phyloP scores from a whole-genome alignment of 495 filamentous ascomycete species.

The Tuber indicum region DNA sequence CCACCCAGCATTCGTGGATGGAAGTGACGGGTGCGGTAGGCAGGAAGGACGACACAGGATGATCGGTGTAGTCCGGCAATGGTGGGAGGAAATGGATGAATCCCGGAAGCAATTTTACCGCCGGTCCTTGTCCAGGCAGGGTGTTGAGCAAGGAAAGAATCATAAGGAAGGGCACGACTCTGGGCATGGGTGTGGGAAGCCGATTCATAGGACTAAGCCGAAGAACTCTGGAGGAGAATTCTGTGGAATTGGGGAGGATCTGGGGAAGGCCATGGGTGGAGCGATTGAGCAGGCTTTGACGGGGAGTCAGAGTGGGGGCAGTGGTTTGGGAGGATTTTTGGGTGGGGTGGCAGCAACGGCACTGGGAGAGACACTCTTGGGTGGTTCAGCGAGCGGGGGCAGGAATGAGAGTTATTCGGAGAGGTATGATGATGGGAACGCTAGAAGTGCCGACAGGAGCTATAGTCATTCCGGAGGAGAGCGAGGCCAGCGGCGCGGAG shows the following conservation, averaged over 20 bases:
- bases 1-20: conserved; percentile 69
- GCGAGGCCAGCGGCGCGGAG: background rate
- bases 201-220: conserved; percentile 53
- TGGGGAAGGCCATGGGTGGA: conserved; percentile 30
- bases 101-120: conserved; percentile 57
- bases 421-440: background rate
- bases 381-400: conserved; percentile 8
- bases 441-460: background rate
- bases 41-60: conserved; percentile 64
- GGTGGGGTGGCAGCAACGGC: conserved; percentile 34
- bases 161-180: conserved; percentile 76
- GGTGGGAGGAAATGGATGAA: conserved; percentile 67
- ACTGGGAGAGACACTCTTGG: conserved; percentile 15
- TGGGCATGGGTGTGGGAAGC: conserved; percentile 78
- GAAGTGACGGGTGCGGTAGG: conserved; percentile 59
- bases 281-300: conserved; percentile 25
- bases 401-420: background rate
- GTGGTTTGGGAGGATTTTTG: conserved; percentile 33
- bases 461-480: background rate
- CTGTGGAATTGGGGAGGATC: conserved; percentile 17
- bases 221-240: conserved; percentile 36
- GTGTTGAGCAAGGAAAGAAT: conserved; percentile 67
- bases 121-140: conserved; percentile 64
- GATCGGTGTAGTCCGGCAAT: conserved; percentile 68
- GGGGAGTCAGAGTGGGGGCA: conserved; percentile 22